phyloP scores from a whole-genome alignment of 768 basidiomycete genomes.

The Leccinum uliginosum region DNA sequence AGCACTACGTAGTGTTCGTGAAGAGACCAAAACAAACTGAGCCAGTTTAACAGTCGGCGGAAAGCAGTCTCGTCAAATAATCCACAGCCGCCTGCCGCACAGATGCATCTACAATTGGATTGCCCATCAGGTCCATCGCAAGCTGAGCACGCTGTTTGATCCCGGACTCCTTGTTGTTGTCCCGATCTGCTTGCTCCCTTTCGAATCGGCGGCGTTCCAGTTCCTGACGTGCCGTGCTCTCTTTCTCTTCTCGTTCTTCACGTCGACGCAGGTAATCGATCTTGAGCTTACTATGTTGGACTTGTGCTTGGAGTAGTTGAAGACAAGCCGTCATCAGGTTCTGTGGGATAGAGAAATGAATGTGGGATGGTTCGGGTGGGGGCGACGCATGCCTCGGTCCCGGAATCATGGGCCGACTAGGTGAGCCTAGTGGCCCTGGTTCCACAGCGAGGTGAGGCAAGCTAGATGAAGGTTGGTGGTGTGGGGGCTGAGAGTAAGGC shows the following conservation, averaged over 20 bases:
- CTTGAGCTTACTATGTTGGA: constrained; percentile 65
- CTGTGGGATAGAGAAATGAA: constrained; percentile 53
- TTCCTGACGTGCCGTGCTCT: constrained; percentile 47
- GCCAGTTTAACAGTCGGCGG: constrained; percentile 28
- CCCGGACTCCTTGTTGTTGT: constrained; percentile 47
- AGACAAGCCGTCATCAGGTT: constrained; percentile 52
- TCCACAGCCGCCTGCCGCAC: constrained; percentile 66
- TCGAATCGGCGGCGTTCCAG: constrained; percentile 50
- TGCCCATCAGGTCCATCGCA: constrained; percentile 63
- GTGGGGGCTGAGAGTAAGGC: constrained; percentile 18
- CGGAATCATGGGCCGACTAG: constrained; percentile 10
- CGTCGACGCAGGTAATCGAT: constrained; percentile 63
- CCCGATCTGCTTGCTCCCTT: constrained; percentile 53
- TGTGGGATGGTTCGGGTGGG: constrained; percentile 37
- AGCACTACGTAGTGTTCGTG: background rate
- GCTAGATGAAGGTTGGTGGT: constrained; percentile 9
- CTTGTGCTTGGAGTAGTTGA: constrained; percentile 62
- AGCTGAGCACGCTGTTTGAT: constrained; percentile 61
- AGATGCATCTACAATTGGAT: constrained; percentile 51
- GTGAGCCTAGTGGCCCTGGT: constrained; percentile 16
- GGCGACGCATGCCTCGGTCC: constrained; percentile 13
- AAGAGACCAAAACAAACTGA: constrained; percentile 8
- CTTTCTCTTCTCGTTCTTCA: constrained; percentile 67
- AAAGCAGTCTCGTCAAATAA: constrained; percentile 66
- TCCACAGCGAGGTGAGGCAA: constrained; percentile 19